Evolutionary conservation across 2,329 filamentous ascomycete species (phyloP).

Genomic region (Alternaria sp.): DNA sequence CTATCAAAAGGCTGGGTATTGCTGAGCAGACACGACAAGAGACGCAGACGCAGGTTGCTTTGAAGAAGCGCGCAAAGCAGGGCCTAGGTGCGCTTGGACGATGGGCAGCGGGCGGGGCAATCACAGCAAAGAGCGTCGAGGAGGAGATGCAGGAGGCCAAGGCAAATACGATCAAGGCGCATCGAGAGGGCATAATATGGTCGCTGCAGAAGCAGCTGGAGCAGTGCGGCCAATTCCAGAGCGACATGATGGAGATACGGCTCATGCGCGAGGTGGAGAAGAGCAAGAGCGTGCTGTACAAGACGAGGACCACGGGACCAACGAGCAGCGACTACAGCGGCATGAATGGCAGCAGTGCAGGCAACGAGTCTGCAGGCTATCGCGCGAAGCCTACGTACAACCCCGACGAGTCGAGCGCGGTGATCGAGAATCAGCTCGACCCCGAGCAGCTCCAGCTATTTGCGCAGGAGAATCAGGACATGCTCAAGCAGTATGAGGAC

Average conservation of each 20-base stretch:
- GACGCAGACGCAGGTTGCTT: slow-evolving; percentile 72
- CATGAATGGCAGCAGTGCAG: slow-evolving; percentile 23
- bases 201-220: slow-evolving; percentile 78
- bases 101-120: slow-evolving; percentile 66
- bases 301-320: slow-evolving; percentile 57
- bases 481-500: slow-evolving; percentile 92
- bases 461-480: slow-evolving; percentile 88
- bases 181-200: slow-evolving; percentile 85
- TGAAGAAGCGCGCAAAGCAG: slow-evolving; percentile 69
- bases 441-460: slow-evolving; percentile 91
- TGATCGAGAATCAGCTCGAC: slow-evolving; percentile 68
- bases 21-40: slow-evolving; percentile 83
- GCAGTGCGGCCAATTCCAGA: slow-evolving; percentile 77
- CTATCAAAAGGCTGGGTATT: slow-evolving; percentile 79
- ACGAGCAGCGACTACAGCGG: slow-evolving; percentile 26
- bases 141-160: slow-evolving; percentile 75
- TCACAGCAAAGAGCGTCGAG: slow-evolving; percentile 65
- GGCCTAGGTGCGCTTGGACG: slow-evolving; percentile 72
- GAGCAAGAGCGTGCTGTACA: slow-evolving; percentile 83
- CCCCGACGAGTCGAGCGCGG: slow-evolving; percentile 33
- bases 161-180: slow-evolving; percentile 69
- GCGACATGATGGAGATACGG: slow-evolving; percentile 90
- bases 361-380: slow-evolving; percentile 28
- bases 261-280: slow-evolving; percentile 86
- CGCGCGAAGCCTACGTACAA: slow-evolving; percentile 29